These are phyloP conservation scores for Mucor velutinosus DNA, from an alignment of 371 early-diverging fungal species.

Conservation along the genomic window DNA sequence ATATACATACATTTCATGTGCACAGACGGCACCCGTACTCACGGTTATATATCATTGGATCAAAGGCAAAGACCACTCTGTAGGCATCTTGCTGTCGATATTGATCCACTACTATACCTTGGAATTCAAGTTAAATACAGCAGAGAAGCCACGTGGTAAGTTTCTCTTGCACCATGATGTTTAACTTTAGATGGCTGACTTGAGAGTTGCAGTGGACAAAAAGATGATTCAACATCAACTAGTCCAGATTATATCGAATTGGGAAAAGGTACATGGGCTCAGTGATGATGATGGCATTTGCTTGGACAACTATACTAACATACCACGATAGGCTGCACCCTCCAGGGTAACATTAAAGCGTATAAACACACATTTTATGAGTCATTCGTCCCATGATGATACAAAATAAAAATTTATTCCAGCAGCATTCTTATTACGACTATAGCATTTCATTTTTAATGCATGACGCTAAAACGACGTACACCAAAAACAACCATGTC, in stretches of 20 bases:
- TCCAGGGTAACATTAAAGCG: slow-evolving; percentile 70
- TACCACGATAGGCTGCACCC: slow-evolving; percentile 35
- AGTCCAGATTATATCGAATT: slow-evolving; percentile 66
- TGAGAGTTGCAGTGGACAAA: slow-evolving; percentile 55
- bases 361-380: slow-evolving; percentile 66
- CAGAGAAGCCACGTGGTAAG: slow-evolving; percentile 23
- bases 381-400: slow-evolving; percentile 21
- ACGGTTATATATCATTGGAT: slow-evolving; percentile 25
- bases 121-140: slow-evolving; percentile 23
- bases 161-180: neutral
- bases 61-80: slow-evolving; percentile 74
- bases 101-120: slow-evolving; percentile 60
- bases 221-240: slow-evolving; percentile 65
- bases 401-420: neutral
- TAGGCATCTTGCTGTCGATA: slow-evolving; percentile 74
- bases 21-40: neutral
- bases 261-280: slow-evolving; percentile 46
- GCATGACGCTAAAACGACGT: slow-evolving; percentile 4
- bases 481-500: neutral
- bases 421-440: neutral
- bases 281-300: neutral
- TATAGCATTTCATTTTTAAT: neutral
- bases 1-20: neutral
- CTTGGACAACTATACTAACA: neutral
- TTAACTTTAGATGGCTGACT: neutral